Percentiles rank a stretch among this genome's conserved stretches.
These are phyloP conservation scores for Hypholoma fasciculare DNA, from an alignment of 768 basidiomycete species.

Conservation along the genomic window DNA sequence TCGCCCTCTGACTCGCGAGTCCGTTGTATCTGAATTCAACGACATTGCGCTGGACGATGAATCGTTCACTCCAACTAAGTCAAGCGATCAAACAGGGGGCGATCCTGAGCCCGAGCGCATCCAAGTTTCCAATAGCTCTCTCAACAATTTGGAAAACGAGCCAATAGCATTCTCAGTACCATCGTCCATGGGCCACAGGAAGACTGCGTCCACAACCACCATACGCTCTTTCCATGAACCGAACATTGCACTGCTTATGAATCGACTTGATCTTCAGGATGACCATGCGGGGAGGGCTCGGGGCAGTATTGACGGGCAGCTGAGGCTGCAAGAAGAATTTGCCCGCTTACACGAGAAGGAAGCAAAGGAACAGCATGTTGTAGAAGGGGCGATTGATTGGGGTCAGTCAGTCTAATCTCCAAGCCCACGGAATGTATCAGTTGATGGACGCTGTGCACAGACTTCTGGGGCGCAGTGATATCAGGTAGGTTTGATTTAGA, in stretches of 20 bases:
- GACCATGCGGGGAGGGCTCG: constrained; percentile 38
- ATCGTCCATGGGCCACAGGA: constrained; percentile 50
- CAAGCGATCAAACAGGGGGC: constrained; percentile 24
- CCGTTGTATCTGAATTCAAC: constrained; percentile 62
- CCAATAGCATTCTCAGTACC: constrained; percentile 2
- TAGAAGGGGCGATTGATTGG: constrained; percentile 70
- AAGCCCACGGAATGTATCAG: neutral
- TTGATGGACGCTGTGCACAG: constrained; percentile 35
- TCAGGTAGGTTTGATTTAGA: constrained; percentile 50
- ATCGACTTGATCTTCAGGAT: constrained; percentile 53
- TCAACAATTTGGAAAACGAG: constrained; percentile 12
- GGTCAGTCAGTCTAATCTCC: constrained; percentile 42
- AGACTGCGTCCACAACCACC: constrained; percentile 61
- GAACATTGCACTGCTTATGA: constrained; percentile 50
- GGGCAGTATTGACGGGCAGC: constrained; percentile 60
- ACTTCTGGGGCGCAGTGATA: constrained; percentile 95
- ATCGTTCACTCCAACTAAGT: constrained; percentile 35
- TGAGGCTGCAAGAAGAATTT: constrained; percentile 78
- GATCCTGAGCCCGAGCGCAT: constrained; percentile 2
- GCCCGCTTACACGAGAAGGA: constrained; percentile 61
- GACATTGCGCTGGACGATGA: constrained; percentile 61
- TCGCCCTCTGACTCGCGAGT: constrained; percentile 33
- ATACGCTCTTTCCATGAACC: constrained; percentile 48
- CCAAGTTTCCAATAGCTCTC: neutral
- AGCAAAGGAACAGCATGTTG: constrained; percentile 31